Percentiles rank a stretch among this genome's conserved stretches.
phyloP scores from a whole-genome alignment of 106 monocot species.

The Dendrobium chrysotoxum region DNA sequence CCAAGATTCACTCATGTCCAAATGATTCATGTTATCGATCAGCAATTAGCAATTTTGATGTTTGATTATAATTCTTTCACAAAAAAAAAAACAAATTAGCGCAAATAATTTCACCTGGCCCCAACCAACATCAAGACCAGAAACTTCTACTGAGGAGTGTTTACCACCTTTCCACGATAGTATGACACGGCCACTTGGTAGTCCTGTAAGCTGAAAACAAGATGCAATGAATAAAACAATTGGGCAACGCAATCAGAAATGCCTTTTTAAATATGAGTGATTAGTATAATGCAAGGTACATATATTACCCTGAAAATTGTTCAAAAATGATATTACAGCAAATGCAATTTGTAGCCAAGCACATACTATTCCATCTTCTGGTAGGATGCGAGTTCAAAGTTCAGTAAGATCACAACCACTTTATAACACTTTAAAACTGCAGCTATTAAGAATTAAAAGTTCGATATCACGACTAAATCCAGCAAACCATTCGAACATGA shows the following conservation, averaged over 20 bases:
- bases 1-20: background rate
- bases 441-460: background rate
- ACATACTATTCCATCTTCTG: background rate
- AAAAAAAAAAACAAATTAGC: slow-evolving; percentile 52
- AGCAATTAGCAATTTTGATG: background rate
- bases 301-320: background rate
- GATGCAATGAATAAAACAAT: slow-evolving; percentile 3
- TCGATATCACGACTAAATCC: background rate
- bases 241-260: background rate
- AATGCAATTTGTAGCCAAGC: background rate
- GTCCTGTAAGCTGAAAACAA: slow-evolving; percentile 62
- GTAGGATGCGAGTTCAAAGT: background rate
- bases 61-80: background rate
- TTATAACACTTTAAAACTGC: background rate
- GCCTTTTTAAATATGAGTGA: background rate
- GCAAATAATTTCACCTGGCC: slow-evolving; percentile 62
- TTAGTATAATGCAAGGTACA: background rate
- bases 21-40: background rate
- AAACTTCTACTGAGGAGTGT: slow-evolving; percentile 76
- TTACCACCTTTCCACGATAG: slow-evolving; percentile 54
- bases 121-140: slow-evolving; percentile 99
- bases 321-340: background rate
- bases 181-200: slow-evolving; percentile 38
- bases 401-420: background rate
- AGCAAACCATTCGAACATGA: too few species aligned